These are phyloP conservation scores for Galeopsis tetrahit DNA, from an alignment of 257 asterid species.

Conservation along the genomic window DNA sequence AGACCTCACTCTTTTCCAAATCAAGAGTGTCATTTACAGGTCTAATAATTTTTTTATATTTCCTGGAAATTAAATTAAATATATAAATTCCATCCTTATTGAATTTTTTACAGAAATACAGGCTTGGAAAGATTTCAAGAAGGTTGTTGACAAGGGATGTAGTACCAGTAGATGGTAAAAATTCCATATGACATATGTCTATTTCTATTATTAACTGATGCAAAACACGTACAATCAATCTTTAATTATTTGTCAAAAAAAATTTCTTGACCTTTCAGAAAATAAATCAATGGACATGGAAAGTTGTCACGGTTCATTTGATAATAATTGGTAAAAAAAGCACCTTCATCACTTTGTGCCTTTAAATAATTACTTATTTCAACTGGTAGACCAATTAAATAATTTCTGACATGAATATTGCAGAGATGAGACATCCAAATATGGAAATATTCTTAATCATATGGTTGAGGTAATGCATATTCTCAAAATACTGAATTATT, in stretches of 20 bases:
- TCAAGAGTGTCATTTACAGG: constrained; percentile 73
- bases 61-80: too few species aligned
- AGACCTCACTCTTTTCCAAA: constrained; percentile 46
- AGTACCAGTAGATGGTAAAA: constrained; percentile 1
- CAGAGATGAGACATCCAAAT: not conserved
- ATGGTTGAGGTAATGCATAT: constrained; percentile 33
- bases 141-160: constrained; percentile 35
- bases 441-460: constrained; percentile 25
- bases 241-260: too few species aligned
- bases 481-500: not conserved
- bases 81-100: too few species aligned
- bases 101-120: constrained; percentile 54
- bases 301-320: too few species aligned
- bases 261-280: too few species aligned
- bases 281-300: too few species aligned
- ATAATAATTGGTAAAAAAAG: too few species aligned
- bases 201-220: too few species aligned
- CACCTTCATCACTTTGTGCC: too few species aligned
- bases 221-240: too few species aligned
- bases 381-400: not conserved
- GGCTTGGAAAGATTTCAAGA: constrained; percentile 44
- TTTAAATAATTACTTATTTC: not conserved
- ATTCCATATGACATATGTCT: too few species aligned
- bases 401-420: not conserved
- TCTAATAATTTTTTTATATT: not conserved